These are phyloP conservation scores for Furcasterigmium furcatum DNA, from an alignment of 2,329 filamentous ascomycete species.

Conservation along the genomic window DNA sequence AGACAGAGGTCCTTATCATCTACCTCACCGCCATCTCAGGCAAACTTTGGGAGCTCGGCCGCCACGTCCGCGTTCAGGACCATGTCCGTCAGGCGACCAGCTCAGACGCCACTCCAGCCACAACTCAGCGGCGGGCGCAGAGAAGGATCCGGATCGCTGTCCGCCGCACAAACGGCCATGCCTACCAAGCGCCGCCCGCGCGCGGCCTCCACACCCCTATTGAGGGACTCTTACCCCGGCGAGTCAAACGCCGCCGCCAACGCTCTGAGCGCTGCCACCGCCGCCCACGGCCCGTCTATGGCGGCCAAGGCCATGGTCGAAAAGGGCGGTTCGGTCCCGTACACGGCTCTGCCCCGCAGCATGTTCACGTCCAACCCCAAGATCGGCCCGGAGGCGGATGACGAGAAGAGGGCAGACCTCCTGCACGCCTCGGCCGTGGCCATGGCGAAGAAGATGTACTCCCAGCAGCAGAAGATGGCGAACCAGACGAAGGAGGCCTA, in stretches of 20 bases:
- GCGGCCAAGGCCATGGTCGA: conserved; percentile 43
- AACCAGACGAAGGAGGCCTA: conserved; percentile 43
- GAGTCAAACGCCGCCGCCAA: conserved; percentile 59
- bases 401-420: conserved; percentile 68
- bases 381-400: conserved; percentile 68
- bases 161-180: conserved; percentile 77
- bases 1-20: background rate
- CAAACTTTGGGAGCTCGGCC: conserved; percentile 61
- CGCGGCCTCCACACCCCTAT: conserved; percentile 60
- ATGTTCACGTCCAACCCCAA: conserved; percentile 79
- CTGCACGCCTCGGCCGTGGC: conserved; percentile 80
- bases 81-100: conserved; percentile 24
- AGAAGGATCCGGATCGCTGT: conserved; percentile 56
- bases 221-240: conserved; percentile 47
- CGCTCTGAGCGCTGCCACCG: conserved; percentile 70
- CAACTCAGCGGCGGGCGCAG: conserved; percentile 33
- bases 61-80: conserved; percentile 65
- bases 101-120: conserved; percentile 8
- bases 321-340: conserved; percentile 64
- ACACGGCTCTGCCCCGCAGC: conserved; percentile 64
- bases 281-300: conserved; percentile 55
- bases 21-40: background rate
- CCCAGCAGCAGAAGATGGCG: conserved; percentile 60
- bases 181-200: conserved; percentile 52
- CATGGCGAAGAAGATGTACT: conserved; percentile 88